These are phyloP conservation scores for Solanum phureja DNA, from an alignment of 257 asterid species.

Conservation along the genomic window DNA sequence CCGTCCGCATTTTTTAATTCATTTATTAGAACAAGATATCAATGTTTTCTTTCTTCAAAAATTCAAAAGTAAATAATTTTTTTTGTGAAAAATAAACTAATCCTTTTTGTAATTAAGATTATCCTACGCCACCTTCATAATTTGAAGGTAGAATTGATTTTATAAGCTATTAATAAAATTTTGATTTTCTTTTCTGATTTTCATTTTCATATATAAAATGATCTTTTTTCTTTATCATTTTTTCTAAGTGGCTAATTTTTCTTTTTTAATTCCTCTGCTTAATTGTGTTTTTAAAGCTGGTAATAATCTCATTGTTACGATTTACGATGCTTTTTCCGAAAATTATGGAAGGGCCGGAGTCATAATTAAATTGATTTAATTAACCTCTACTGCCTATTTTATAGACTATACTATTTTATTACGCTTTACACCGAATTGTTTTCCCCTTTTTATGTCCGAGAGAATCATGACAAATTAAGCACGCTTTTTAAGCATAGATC, in stretches of 20 bases:
- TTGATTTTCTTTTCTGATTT: too few relatives aligned
- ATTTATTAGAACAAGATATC: background rate
- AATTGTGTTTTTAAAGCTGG: background rate
- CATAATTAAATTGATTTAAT: background rate
- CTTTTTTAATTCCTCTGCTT: background rate
- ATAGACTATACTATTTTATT: background rate
- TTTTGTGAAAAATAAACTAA: background rate
- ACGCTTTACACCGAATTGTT: constrained; percentile 54
- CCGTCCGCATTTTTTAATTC: background rate
- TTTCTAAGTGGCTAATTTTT: background rate
- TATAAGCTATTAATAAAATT: background rate
- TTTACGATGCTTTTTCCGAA: background rate
- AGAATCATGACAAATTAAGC: constrained; percentile 36
- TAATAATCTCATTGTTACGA: background rate
- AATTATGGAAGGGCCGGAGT: background rate
- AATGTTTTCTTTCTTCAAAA: background rate
- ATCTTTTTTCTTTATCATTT: background rate
- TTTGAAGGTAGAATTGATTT: background rate
- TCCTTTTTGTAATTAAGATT: background rate
- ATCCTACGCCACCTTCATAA: background rate
- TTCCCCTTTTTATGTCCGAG: constrained; percentile 25
- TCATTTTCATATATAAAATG: background rate
- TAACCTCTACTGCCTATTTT: background rate
- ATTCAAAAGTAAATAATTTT: background rate
- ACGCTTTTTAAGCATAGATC: constrained; percentile 26